Percentiles rank a stretch among this genome's conserved stretches.
Conservation (phyloP, 2,329 filamentous ascomycete species). For the Trichoderma arundinaceum region DNA sequence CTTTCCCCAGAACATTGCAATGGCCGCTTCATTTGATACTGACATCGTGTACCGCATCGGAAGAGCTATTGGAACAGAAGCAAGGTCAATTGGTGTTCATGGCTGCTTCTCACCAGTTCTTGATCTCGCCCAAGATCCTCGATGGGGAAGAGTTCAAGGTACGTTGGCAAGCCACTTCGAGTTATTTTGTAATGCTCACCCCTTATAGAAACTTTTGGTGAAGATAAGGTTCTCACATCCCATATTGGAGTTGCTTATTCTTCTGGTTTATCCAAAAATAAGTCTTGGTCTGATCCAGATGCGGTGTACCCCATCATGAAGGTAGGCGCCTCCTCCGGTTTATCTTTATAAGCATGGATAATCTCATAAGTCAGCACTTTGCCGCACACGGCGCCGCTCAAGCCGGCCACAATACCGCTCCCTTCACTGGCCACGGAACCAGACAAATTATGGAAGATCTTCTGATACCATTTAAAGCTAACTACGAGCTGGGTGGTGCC, state of each 20-base stretch:
- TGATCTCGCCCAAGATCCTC: constrained; percentile 29
- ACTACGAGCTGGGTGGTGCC: constrained; percentile 23
- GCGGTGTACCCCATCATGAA: constrained; percentile 30
- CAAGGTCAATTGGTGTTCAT: constrained; percentile 25
- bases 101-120: constrained; percentile 29
- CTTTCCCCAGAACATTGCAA: constrained; percentile 29
- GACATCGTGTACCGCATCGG: constrained; percentile 27
- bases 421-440: constrained; percentile 25
- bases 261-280: constrained; percentile 30
- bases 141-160: constrained; percentile 29
- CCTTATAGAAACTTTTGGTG: constrained; percentile 17
- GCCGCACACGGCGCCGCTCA: constrained; percentile 11
- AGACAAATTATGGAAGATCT: constrained; percentile 26
- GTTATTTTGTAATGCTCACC: neutral
- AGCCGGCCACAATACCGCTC: constrained; percentile 23
- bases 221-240: constrained; percentile 28
- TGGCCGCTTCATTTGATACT: constrained; percentile 28
- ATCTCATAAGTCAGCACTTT: neutral
- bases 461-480: constrained; percentile 22
- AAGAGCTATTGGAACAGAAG: constrained; percentile 29
- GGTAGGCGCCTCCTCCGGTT: neutral
- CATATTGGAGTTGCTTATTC: constrained; percentile 29
- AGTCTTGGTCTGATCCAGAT: constrained; percentile 22
- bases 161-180: neutral
- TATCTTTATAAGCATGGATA: too few species aligned